phyloP scores from a whole-genome alignment of 2,329 filamentous ascomycete genomes.

The Colletotrichum trifolii region DNA sequence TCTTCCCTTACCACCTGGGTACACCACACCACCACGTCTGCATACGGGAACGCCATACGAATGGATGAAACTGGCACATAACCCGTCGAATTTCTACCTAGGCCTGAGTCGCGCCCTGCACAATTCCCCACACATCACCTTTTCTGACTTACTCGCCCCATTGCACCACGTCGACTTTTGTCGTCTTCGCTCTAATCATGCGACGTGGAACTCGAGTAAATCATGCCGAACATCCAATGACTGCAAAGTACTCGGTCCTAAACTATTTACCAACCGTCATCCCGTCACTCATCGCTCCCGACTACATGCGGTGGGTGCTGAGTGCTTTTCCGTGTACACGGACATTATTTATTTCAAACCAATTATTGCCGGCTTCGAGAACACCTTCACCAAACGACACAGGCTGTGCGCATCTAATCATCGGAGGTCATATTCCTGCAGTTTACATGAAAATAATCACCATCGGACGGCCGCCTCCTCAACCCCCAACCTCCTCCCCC shows the following conservation, averaged over 20 bases:
- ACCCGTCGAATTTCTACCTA: background rate
- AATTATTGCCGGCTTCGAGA: constrained; percentile 13
- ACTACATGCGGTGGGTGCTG: constrained; percentile 5
- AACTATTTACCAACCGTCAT: too few relatives aligned
- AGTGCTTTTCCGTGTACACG: constrained; percentile 1
- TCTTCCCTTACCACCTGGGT: constrained; percentile 2
- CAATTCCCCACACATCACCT: constrained; percentile 2
- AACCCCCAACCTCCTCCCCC: background rate
- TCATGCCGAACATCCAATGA: too few relatives aligned
- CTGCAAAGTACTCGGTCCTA: background rate
- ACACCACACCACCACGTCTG: too few relatives aligned
- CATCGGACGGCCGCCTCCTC: background rate
- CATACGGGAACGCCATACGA: too few relatives aligned
- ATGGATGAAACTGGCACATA: too few relatives aligned
- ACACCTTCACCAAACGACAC: constrained; percentile 11
- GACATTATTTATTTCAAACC: constrained; percentile 3
- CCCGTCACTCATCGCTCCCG: background rate
- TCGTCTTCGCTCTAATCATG: background rate
- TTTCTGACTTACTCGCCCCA: constrained; percentile 9
- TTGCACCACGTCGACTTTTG: background rate
- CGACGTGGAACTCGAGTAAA: too few relatives aligned
- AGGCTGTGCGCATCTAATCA: constrained; percentile 24
- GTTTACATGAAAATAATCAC: background rate
- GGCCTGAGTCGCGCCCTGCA: constrained; percentile 13
- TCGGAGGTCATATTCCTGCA: constrained; percentile 22